Evolutionary conservation across 176 grass and related monocot genomes (phyloP).

Genomic region (Ensete glaucum): DNA sequence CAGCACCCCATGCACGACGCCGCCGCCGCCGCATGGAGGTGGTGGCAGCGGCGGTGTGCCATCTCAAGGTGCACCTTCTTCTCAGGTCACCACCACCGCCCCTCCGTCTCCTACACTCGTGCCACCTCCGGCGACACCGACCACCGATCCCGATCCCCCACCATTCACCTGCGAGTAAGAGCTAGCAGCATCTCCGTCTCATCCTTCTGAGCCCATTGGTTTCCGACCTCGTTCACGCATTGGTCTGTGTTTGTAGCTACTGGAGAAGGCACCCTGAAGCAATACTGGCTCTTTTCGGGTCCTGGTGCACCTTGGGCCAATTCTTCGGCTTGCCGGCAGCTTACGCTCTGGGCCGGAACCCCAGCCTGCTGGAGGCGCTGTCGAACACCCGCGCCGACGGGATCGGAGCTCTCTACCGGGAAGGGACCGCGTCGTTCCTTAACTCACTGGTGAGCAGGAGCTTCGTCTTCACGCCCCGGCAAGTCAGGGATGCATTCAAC

Average conservation of each 20-base stretch:
- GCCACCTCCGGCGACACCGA: constrained; percentile 31
- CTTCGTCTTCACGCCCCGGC: constrained; percentile 53
- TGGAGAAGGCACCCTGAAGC: constrained; percentile 59
- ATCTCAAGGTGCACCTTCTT: not conserved
- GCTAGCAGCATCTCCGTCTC: constrained; percentile 1
- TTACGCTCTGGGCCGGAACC: constrained; percentile 46
- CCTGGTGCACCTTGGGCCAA: constrained; percentile 50
- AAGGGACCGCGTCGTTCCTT: constrained; percentile 72
- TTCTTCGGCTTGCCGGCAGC: constrained; percentile 44
- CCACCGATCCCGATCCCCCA: constrained; percentile 18
- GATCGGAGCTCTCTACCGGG: constrained; percentile 58
- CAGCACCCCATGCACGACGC: not conserved
- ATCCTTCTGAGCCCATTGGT: not conserved
- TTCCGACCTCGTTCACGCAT: not conserved
- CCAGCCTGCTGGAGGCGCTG: constrained; percentile 56
- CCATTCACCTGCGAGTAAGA: constrained; percentile 57
- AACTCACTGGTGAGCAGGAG: constrained; percentile 61
- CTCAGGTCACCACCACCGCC: constrained; percentile 8
- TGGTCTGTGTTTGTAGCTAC: constrained; percentile 33
- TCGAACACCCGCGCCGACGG: constrained; percentile 55
- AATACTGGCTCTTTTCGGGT: constrained; percentile 50
- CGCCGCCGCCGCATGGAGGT: not conserved
- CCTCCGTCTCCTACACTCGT: constrained; percentile 22
- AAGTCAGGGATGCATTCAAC: constrained; percentile 59
- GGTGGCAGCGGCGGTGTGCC: not conserved